phyloP scores from a whole-genome alignment of 2,329 filamentous ascomycete species.

The Juglanconis oblonga region DNA sequence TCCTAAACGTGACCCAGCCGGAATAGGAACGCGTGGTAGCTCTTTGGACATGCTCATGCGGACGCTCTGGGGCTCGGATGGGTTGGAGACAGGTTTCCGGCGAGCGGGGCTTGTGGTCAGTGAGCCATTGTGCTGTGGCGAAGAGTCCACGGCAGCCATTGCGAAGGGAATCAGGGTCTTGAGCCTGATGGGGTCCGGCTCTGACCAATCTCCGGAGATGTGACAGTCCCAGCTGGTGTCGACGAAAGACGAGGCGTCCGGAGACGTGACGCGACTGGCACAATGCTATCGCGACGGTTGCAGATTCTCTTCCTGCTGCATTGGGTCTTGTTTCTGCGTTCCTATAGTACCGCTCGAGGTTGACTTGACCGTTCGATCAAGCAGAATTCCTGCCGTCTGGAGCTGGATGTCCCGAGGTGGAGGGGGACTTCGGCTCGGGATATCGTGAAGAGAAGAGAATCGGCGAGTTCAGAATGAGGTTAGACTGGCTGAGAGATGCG shows the following conservation, averaged over 20 bases:
- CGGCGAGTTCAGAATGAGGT: neutral
- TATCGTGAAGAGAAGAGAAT: neutral
- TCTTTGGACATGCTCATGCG: constrained; percentile 30
- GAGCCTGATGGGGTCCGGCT: constrained; percentile 7
- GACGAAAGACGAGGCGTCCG: constrained; percentile 19
- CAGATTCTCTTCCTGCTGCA: constrained; percentile 12
- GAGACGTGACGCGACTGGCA: constrained; percentile 12
- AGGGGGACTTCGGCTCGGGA: neutral
- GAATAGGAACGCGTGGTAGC: constrained; percentile 25
- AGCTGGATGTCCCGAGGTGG: neutral
- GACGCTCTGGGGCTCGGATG: constrained; percentile 33
- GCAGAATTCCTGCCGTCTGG: neutral
- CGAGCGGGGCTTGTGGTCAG: constrained; percentile 26
- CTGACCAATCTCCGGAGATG: constrained; percentile 6
- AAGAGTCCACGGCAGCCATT: constrained; percentile 31
- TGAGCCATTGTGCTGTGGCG: constrained; percentile 24
- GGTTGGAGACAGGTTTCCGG: constrained; percentile 34
- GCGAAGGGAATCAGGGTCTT: constrained; percentile 16
- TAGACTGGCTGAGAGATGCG: neutral
- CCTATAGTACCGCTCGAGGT: neutral
- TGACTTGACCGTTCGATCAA: neutral
- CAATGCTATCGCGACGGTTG: constrained; percentile 17
- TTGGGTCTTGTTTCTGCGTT: constrained; percentile 2
- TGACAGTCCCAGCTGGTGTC: constrained; percentile 9
- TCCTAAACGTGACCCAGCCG: constrained; percentile 44